A percentile compares a stretch with the other conserved stretches of the same genome.
Evolutionary conservation across 2,329 filamentous ascomycete genomes (phyloP).

Genomic region (Paecilomyces formosus): DNA sequence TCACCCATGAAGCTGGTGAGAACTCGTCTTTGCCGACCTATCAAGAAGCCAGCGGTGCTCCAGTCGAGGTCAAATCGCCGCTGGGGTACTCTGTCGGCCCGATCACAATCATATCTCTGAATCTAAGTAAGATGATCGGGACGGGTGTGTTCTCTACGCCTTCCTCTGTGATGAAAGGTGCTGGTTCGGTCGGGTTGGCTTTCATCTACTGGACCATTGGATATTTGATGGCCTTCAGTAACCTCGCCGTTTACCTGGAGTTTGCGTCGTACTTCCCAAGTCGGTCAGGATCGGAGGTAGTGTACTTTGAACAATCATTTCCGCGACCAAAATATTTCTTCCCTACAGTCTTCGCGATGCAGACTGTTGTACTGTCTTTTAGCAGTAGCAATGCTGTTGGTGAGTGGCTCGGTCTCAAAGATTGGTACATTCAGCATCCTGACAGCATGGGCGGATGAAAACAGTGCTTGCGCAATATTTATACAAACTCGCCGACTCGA

Average conservation of each 20-base stretch:
- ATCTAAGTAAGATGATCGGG: slow-evolving; percentile 57
- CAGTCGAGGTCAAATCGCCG: slow-evolving; percentile 52
- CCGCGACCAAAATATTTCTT: slow-evolving; percentile 58
- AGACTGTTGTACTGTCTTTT: slow-evolving; percentile 57
- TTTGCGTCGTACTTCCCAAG: slow-evolving; percentile 59
- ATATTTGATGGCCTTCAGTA: slow-evolving; percentile 49
- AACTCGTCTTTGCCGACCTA: slow-evolving; percentile 48
- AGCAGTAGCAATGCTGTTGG: slow-evolving; percentile 58
- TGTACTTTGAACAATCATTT: slow-evolving; percentile 62
- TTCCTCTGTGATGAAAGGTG: slow-evolving; percentile 42
- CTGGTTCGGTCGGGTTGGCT: slow-evolving; percentile 55
- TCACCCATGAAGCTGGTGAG: slow-evolving; percentile 36
- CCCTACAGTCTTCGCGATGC: slow-evolving; percentile 57
- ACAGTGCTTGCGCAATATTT: slow-evolving; percentile 57
- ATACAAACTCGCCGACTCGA: slow-evolving; percentile 47
- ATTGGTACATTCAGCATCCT: too few relatives aligned
- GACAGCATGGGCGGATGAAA: slow-evolving; percentile 1
- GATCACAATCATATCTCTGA: slow-evolving; percentile 52
- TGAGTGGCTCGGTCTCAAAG: slow-evolving; percentile 10
- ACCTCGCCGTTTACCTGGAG: slow-evolving; percentile 56
- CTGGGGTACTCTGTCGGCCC: slow-evolving; percentile 53
- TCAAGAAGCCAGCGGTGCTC: slow-evolving; percentile 56
- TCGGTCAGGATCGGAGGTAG: slow-evolving; percentile 58
- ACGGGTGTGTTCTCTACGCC: slow-evolving; percentile 58
- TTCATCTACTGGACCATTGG: slow-evolving; percentile 61